Evolutionary conservation across 2,329 filamentous ascomycete genomes (phyloP), one percentile per base, ranked within the genome.

Genomic region (Colletotrichum tofieldiae): DNA sequence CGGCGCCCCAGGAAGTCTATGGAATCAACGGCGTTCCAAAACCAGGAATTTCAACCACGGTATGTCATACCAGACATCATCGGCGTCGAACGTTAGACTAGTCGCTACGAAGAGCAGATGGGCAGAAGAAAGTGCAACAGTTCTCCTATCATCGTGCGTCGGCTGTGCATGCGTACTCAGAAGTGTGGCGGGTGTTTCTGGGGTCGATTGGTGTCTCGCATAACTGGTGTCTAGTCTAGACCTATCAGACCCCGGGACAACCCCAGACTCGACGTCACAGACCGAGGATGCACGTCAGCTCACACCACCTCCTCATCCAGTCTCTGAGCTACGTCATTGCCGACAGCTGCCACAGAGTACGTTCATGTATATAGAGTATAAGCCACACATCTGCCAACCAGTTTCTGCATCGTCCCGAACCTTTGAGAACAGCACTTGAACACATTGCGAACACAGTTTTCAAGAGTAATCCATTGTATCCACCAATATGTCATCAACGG

Each of bases 141-240:
- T 18, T 12, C 45, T 26, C 37, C 47, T 51, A 49, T 63, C 60
- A 63, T 63, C 35, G 47, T 63, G 60, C 60, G 47, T 63, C 60
- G 60, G 60, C 60, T 37, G 47, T 63, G 60, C 60, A 63, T 41
- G 23, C 35, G 16, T 3, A 5, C 47, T 63, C 47, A 39, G 8
- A 63, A 41, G 60, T 52, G 60, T 63, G 60, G 60, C 60, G 60
- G 60, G 6, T 45, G 61, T 54, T 20, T 45, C 49, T 64, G 49
- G 51, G 61, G 61, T 65, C 62, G 67, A 70, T 70, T 66, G 62
- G 62, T 52, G 61, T 70, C 67, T 66, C 62, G 66, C 67, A 70
- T 66, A 47, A 59, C 47, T 54, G n/a, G 54, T 65, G 45, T 65
- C 43, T 23, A 29, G 35, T 58, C 67, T 45, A 47, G 45, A 45